phyloP scores from a whole-genome alignment of 2,329 filamentous ascomycete species.

The Fusarium clavum region DNA sequence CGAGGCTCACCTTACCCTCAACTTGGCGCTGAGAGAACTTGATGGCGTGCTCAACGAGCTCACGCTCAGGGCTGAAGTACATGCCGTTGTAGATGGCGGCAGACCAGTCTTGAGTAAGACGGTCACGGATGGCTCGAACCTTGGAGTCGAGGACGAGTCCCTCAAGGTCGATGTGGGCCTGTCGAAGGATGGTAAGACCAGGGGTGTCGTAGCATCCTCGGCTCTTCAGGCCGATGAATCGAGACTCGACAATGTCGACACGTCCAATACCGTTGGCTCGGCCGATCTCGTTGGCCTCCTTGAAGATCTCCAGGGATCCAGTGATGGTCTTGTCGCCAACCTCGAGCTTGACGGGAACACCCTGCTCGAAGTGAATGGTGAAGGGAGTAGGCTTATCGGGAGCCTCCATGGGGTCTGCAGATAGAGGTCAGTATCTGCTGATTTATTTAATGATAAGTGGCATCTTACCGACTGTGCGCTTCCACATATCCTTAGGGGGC shows the following conservation, averaged over 20 bases:
- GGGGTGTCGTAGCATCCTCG: constrained; percentile 34
- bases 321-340: constrained; percentile 67
- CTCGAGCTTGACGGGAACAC: constrained; percentile 72
- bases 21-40: constrained; percentile 67
- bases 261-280: constrained; percentile 35
- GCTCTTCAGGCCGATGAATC: constrained; percentile 35
- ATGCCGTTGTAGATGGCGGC: constrained; percentile 47
- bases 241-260: constrained; percentile 40
- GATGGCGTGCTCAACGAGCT: constrained; percentile 72
- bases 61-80: constrained; percentile 63
- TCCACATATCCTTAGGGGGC: constrained; percentile 79
- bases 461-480: constrained; percentile 56
- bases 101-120: constrained; percentile 65
- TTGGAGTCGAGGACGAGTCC: constrained; percentile 66
- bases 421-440: neutral
- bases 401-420: constrained; percentile 66
- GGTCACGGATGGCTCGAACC: constrained; percentile 65
- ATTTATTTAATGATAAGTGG: rapidly evolving
- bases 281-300: constrained; percentile 65
- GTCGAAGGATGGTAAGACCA: constrained; percentile 38
- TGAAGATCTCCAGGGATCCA: constrained; percentile 73
- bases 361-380: constrained; percentile 74
- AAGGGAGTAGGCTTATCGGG: constrained; percentile 74
- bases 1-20: constrained; percentile 46
- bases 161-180: constrained; percentile 59